Base-by-base conservation (phyloP, 768 basidiomycete genomes). In the Mycena vulgaris region DNA sequence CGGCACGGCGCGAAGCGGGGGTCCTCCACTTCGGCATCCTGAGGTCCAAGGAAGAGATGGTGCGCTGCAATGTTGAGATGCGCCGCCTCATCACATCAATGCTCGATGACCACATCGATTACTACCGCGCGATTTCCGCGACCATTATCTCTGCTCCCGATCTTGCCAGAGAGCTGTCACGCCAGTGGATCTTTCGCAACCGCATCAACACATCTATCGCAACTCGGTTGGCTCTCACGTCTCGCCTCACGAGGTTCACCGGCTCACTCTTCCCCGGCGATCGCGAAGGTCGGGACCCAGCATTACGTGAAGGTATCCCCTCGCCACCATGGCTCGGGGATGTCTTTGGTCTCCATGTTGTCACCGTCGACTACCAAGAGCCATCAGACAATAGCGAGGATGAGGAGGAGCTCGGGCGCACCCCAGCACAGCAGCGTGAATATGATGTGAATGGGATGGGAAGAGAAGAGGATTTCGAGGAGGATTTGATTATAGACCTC, bases 61-160 rank as follows among this genome's bases (percentile, higher is more conserved):
- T 39, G 0, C 61, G 77, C 0, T 67, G 78, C 33, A 79, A 83
- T 51, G 63, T 83, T 17, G 83, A 83, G 65, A 75, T 83, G 0
- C 63, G 61, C 1, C 75, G 80, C 0, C 51, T 83, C 5, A 63
- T 69, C 48, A 78, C 79, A 0, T 72, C 31, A 14, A 78, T 82
- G 39, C 10, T 70, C n/a, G 76, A 82, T 58, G 78, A 82, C 28
- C 48, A 59, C 28, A 28, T 59, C 28, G 42, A 59, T 11, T 47
- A 42, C 19, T 47, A 59, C 30, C 40, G 42, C 17, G 42, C 58
- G 2, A 59, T 59, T 21, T 4, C 40, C 5, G 28, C 58, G 1
- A 27, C 6, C n/a, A 25, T 59, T 8, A 9, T 42, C 25, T 9
- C 25, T 5, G 4, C 23, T 17, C 57, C 57, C 23, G 21, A 17